Conservation (phyloP, 2,329 filamentous ascomycete species). For the Herpotrichia juniperi region DNA sequence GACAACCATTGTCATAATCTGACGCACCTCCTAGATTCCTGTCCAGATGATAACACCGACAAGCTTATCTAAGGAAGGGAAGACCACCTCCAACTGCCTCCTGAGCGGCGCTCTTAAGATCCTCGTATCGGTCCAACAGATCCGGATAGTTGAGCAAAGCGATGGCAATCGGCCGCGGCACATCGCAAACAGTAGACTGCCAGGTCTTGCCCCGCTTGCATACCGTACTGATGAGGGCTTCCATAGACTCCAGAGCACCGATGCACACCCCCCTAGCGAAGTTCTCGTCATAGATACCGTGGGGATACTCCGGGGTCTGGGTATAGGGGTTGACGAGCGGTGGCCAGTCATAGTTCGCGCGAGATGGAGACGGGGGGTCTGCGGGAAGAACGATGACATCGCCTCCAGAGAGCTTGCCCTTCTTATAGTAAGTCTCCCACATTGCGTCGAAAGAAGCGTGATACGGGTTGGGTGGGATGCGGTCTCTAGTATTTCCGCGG, state of each 20-base stretch:
- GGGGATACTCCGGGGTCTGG: constrained; percentile 27
- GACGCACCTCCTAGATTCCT: too few relatives aligned
- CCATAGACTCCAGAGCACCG: constrained; percentile 28
- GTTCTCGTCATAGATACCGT: constrained; percentile 22
- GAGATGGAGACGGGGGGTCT: constrained; percentile 5
- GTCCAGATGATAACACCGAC: too few relatives aligned
- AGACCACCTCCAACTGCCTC: constrained; percentile 23
- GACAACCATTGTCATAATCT: too few relatives aligned
- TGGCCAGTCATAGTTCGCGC: constrained; percentile 27
- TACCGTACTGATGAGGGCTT: constrained; percentile 18
- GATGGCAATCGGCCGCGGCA: constrained; percentile 23
- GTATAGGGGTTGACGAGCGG: constrained; percentile 33
- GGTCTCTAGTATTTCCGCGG: constrained; percentile 6
- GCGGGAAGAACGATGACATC: constrained; percentile 7
- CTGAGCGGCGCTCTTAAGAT: constrained; percentile 23
- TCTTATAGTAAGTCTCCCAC: constrained; percentile 25
- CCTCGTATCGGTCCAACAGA: constrained; percentile 21
- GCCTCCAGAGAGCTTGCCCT: constrained; percentile 20
- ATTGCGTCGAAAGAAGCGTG: constrained; percentile 18
- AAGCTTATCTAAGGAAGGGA: constrained; percentile 10
- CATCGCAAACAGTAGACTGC: constrained; percentile 25
- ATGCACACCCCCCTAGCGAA: constrained; percentile 22
- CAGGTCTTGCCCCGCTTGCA: constrained; percentile 12
- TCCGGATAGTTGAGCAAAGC: constrained; percentile 25
- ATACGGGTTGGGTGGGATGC: constrained; percentile 24